Percentiles rank a stretch among this genome's conserved stretches.
These are phyloP conservation scores for Pelargonium fulgidum DNA, from an alignment of 441 rosid species.

Conservation along the genomic window DNA sequence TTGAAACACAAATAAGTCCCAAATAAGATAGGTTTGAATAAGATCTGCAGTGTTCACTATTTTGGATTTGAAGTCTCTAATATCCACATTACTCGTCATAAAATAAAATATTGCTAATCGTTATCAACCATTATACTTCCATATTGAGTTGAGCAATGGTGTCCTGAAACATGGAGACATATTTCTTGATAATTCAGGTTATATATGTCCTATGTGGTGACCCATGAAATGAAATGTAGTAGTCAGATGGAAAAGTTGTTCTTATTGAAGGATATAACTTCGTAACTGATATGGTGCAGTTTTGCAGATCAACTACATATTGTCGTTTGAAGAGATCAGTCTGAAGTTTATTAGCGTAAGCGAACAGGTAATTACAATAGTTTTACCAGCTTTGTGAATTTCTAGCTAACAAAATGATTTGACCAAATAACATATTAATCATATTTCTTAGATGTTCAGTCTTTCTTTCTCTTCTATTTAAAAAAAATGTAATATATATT, in stretches of 20 bases:
- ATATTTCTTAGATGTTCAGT: background rate
- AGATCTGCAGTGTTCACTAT: background rate
- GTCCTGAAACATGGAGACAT: background rate
- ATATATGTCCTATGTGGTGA: background rate
- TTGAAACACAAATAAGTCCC: too few relatives aligned
- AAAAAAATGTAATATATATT: background rate
- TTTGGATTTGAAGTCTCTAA: background rate
- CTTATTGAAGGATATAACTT: slow-evolving; percentile 7
- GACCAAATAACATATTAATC: background rate
- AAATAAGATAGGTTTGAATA: background rate
- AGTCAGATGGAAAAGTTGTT: background rate
- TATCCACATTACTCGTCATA: background rate
- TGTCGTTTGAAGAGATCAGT: slow-evolving; percentile 96
- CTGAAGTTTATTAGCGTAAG: slow-evolving; percentile 77
- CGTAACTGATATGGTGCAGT: slow-evolving; percentile 20
- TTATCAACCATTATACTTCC: background rate
- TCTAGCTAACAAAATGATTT: slow-evolving; percentile 6
- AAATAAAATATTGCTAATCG: background rate
- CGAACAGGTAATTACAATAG: slow-evolving; percentile 60
- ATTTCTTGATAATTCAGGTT: slow-evolving; percentile 5
- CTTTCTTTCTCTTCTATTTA: background rate
- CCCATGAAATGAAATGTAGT: background rate
- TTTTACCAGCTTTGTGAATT: slow-evolving; percentile 10
- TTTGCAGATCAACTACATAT: slow-evolving; percentile 70
- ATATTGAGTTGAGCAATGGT: background rate